phyloP scores from a whole-genome alignment of 2,329 filamentous ascomycete species.

The Helminthosporium solani region DNA sequence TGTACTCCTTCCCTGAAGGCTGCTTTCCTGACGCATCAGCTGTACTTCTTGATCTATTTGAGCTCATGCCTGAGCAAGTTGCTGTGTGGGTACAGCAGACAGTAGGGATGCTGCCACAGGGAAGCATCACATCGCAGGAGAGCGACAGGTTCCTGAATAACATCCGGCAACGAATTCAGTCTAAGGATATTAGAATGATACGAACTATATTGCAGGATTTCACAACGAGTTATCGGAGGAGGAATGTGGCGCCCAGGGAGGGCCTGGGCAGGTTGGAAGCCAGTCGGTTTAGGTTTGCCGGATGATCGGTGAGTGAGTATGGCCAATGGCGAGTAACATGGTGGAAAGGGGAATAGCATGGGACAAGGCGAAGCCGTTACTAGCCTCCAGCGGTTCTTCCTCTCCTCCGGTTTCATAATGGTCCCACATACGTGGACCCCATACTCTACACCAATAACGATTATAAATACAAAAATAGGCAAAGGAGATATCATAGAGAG shows the following conservation, averaged over 20 bases:
- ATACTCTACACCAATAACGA: too few species aligned
- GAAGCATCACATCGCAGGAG: constrained; percentile 71
- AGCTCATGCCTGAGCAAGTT: constrained; percentile 78
- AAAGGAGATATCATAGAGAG: too few species aligned
- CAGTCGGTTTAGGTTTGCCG: constrained; percentile 75
- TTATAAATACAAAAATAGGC: too few species aligned
- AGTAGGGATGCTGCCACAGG: constrained; percentile 77
- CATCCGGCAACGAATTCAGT: constrained; percentile 74
- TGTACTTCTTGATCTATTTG: constrained; percentile 85
- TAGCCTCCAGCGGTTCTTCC: too few species aligned
- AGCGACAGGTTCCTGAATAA: constrained; percentile 76
- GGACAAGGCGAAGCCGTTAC: too few species aligned
- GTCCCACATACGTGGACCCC: too few species aligned
- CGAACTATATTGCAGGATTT: constrained; percentile 90
- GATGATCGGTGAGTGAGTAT: constrained; percentile 19
- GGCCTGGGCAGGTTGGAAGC: constrained; percentile 86
- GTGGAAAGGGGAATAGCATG: too few species aligned
- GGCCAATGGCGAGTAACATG: too few species aligned
- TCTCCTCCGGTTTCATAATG: too few species aligned
- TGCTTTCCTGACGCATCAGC: constrained; percentile 94
- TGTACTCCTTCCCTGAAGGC: constrained; percentile 96
- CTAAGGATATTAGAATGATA: constrained; percentile 73
- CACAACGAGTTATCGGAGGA: constrained; percentile 86
- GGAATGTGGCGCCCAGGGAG: constrained; percentile 93
- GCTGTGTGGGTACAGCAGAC: constrained; percentile 81